A percentile compares a stretch with the other conserved stretches of the same genome.
phyloP scores from a whole-genome alignment of 2,329 filamentous ascomycete species.

The Botrytis hyacinthi region DNA sequence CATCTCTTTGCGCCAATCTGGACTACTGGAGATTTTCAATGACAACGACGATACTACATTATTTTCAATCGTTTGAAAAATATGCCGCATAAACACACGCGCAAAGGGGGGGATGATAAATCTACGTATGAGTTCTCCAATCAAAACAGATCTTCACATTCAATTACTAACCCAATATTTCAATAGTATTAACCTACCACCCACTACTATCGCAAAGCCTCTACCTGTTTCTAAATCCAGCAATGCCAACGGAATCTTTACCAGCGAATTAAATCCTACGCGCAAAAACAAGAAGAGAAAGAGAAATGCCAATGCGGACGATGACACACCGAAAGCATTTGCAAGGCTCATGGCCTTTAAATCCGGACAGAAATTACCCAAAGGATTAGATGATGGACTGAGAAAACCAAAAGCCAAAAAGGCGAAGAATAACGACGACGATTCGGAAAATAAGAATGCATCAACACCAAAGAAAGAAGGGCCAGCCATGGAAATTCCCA shows the following conservation, averaged over 20 bases:
- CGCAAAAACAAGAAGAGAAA: slow-evolving; percentile 44
- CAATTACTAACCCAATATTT: slow-evolving; percentile 31
- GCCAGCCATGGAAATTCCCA: slow-evolving; percentile 49
- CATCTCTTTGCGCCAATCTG: background rate
- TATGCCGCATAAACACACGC: slow-evolving; percentile 89
- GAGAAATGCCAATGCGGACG: slow-evolving; percentile 48
- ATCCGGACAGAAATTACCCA: slow-evolving; percentile 56
- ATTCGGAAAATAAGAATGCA: slow-evolving; percentile 24
- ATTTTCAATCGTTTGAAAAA: background rate
- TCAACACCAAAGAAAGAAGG: slow-evolving; percentile 25
- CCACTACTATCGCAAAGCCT: slow-evolving; percentile 56
- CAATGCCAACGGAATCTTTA: slow-evolving; percentile 41
- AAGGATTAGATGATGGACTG: slow-evolving; percentile 70
- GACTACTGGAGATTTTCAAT: background rate
- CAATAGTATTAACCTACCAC: slow-evolving; percentile 51
- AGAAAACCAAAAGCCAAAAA: slow-evolving; percentile 37
- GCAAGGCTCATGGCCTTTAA: slow-evolving; percentile 77
- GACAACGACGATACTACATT: background rate
- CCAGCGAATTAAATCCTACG: slow-evolving; percentile 38
- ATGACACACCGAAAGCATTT: slow-evolving; percentile 86
- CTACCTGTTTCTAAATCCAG: slow-evolving; percentile 52
- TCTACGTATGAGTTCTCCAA: slow-evolving; percentile 47
- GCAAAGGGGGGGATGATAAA: slow-evolving; percentile 56
- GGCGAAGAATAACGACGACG: slow-evolving; percentile 30
- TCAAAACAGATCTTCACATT: background rate